Evolutionary conservation across 208 protist genomes (phyloP).

Genomic region (Vickermania spadyakhi): DNA sequence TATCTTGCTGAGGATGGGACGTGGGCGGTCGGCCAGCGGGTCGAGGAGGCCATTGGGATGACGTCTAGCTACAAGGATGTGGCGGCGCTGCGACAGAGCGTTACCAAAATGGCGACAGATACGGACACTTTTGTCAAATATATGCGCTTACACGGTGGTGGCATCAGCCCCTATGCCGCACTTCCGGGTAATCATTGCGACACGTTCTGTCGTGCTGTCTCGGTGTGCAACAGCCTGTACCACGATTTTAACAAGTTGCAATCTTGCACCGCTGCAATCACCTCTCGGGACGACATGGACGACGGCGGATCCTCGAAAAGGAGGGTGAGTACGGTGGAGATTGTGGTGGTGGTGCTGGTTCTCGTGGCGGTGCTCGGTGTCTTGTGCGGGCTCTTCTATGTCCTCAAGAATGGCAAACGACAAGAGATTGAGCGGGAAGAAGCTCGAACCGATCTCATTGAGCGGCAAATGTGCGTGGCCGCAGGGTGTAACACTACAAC

Average conservation of each 20-base stretch:
- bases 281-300: neutral
- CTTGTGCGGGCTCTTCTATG: neutral
- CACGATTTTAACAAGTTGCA: neutral
- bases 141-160: neutral
- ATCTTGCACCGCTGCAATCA: neutral
- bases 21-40: conserved; percentile 23
- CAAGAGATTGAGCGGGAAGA: neutral
- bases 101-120: neutral
- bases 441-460: neutral
- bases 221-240: neutral
- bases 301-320: neutral
- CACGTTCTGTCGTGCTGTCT: neutral
- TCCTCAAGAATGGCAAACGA: neutral
- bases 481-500: neutral
- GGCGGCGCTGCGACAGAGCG: neutral
- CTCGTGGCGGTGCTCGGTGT: neutral
- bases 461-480: neutral
- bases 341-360: neutral
- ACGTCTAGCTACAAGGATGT: neutral
- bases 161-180: neutral
- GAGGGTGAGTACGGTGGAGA: neutral
- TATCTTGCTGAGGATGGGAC: conserved; percentile 23
- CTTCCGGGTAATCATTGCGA: neutral
- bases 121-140: neutral
- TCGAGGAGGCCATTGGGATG: conserved; percentile 19